Evolutionary conservation across 805 yeast species (phyloP), one percentile per base, ranked within the genome.

Genomic region (Kluyveromyces nonfermentans): DNA sequence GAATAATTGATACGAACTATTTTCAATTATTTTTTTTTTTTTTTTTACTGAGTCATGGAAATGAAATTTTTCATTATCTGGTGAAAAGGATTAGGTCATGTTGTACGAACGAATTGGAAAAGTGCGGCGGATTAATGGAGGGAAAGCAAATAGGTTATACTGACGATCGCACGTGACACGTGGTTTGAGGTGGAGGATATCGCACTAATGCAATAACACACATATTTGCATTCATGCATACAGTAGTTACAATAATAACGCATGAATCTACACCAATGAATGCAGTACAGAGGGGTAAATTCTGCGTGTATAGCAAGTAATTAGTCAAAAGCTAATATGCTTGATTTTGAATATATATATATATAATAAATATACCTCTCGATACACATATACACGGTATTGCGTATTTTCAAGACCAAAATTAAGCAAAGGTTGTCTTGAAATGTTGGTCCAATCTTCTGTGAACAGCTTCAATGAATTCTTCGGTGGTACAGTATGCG

Each of bases 401-500:
- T 14, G 30, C 30, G 12, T 10, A 25, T n/a, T n/a, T n/a, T 25
- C 30, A 25, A 10, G 12, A 25, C 14, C 30, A 25, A 25, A 25
- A 25, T 25, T 25, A 25, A 25, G 30, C 30, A 33, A 38, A 38
- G 5, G 41, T 39, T 31, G 47, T 42, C 30, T 49, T 41, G 41
- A 52, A 55, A 30, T 48, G 49, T 5, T 40, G 56, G 40, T 60
- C 62, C 49, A 88, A 74, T 64, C 87, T 80, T 51, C 66, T 65
- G 46, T 84, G 82, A 49, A 89, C 97, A 33, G 82, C 83, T 50
- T 80, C 85, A 54, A 89, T 78, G 67, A 87, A 89, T 67, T 87
- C 96, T 63, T 84, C 93, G 42, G 97, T 90, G 42, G 94, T 82
- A 34, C 88, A 97, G 55, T 86, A 89, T 32, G 82, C 59, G 16